Evolutionary conservation across 2,329 filamentous ascomycete genomes (phyloP), one percentile per base, ranked within the genome.

Genomic region (Exserohilum rostratum): DNA sequence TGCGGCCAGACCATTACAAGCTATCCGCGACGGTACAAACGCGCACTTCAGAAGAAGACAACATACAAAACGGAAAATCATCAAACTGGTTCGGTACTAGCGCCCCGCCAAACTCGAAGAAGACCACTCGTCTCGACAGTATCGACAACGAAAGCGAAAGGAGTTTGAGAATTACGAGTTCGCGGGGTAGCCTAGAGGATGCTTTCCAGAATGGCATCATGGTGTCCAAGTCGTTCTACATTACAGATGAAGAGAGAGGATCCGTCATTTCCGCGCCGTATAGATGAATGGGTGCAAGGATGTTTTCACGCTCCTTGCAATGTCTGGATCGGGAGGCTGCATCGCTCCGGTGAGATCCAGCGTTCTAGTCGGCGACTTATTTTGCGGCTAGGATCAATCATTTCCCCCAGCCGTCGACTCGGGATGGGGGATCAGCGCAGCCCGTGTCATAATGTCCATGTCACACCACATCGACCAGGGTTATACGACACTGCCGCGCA

Each of bases 141-240:
- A 43, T 34, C 2, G 65, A 66, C 27, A 60, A 64, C 22, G 66
- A 67, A 20, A 72, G 66, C 43, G 61, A 70, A 33, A 58, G 53
- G 38, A 68, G 64, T 37, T 37, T 71, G 33, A 62, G 60, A 11
- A 40, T 58, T 31, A 61, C 64, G 58, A 65, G 54, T 15, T 45
- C 58, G 3, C 50, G 58, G 11, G 60, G 43, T 13, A 67, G 61
- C 18, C 59, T 58, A 4, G 66, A 69, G 7, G 64, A 69, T 1
- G 50, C 51, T 0, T 69, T 69, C 60, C 60, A 62, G 2, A 46
- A 33, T 27, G 53, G 53, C 12, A 72, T 73, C 13, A 67, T 70
- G 66, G 70, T 73, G 10, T 66, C 64, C 15, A 69, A 65, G 25
- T 66, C 63, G 3, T 73, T 73, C 33, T 66, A 65, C 48, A 62